Evolutionary conservation across 495 filamentous ascomycete genomes (phyloP).

Genomic region (Trichoderma reesei): DNA sequence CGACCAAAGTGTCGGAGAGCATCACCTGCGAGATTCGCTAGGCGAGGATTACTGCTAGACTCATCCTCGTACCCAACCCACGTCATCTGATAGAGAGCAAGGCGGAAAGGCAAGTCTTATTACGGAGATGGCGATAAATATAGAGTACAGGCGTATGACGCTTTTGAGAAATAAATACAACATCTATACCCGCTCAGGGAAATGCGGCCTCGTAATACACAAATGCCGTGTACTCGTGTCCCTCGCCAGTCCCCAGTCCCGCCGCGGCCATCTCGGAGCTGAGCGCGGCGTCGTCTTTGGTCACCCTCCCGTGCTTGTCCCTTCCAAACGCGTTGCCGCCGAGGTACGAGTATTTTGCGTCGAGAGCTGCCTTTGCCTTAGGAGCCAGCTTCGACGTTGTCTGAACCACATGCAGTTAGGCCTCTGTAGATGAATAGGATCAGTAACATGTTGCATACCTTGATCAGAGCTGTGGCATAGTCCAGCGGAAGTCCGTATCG

Average conservation of each 20-base stretch:
- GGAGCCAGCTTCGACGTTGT: constrained; percentile 72
- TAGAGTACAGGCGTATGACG: not conserved
- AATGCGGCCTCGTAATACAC: constrained; percentile 96
- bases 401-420: constrained; percentile 35
- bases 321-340: constrained; percentile 89
- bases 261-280: constrained; percentile 71
- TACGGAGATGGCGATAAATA: not conserved
- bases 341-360: constrained; percentile 79
- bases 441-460: too few relatives aligned
- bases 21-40: too few relatives aligned
- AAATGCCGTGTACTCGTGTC: constrained; percentile 84
- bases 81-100: not conserved
- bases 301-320: constrained; percentile 86
- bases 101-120: not conserved
- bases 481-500: constrained; percentile 85
- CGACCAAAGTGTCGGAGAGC: too few relatives aligned
- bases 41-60: too few relatives aligned
- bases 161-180: not conserved
- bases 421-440: not conserved
- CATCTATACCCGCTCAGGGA: constrained; percentile 27
- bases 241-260: constrained; percentile 50
- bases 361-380: constrained; percentile 71
- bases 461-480: constrained; percentile 73
- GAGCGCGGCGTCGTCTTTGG: constrained; percentile 69
- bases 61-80: too few relatives aligned